phyloP scores from a whole-genome alignment of 345 rosid species.

The Populus simonii region DNA sequence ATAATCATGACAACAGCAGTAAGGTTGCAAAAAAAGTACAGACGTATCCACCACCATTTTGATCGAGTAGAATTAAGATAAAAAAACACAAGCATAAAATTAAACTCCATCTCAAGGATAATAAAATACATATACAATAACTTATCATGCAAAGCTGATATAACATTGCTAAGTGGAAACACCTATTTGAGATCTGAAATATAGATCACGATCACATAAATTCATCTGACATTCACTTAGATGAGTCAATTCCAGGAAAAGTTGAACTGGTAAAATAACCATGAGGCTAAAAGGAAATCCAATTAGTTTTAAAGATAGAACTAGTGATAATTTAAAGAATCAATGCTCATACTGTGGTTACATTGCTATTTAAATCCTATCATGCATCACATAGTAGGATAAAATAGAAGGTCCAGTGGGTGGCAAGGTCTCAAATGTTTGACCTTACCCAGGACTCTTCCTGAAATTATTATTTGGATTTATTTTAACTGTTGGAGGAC shows the following conservation, averaged over 20 bases:
- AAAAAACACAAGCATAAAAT: neutral
- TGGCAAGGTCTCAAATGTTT: neutral
- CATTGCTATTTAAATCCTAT: neutral
- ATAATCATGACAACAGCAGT: conserved; percentile 3
- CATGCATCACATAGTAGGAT: neutral
- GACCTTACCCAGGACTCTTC: neutral
- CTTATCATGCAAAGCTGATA: neutral
- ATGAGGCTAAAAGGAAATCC: neutral
- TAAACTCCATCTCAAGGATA: neutral
- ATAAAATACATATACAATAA: neutral
- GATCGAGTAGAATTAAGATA: neutral
- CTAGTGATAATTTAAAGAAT: neutral
- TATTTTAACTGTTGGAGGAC: neutral
- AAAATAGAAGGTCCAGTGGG: neutral
- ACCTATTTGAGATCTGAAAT: neutral
- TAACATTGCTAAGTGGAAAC: neutral
- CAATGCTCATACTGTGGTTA: neutral
- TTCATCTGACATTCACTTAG: neutral
- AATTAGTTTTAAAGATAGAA: neutral
- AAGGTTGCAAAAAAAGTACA: neutral
- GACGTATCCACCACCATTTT: neutral
- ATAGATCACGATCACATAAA: neutral
- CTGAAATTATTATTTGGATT: neutral
- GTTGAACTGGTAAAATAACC: neutral
- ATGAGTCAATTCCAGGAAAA: neutral